These are phyloP conservation scores for Globisporangium nagaii DNA, from an alignment of 352 stramenopile genomes.

Conservation along the genomic window DNA sequence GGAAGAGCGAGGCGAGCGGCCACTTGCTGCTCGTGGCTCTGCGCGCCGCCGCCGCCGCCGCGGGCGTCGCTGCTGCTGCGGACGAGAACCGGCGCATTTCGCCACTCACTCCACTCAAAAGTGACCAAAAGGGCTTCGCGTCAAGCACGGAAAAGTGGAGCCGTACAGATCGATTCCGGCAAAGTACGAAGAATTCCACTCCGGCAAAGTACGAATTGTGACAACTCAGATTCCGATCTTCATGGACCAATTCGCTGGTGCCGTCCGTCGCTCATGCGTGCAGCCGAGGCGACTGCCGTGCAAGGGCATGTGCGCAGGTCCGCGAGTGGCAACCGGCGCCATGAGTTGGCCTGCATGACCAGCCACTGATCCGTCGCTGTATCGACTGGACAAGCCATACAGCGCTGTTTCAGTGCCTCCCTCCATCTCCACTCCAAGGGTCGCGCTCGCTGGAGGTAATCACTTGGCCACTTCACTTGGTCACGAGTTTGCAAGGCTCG, in stretches of 20 bases:
- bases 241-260: no score
- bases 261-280: no score
- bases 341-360: no score
- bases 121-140: not conserved
- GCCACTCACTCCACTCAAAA: constrained; percentile 7
- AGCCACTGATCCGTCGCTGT: not conserved
- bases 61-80: constrained; percentile 9
- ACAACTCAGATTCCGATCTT: no score
- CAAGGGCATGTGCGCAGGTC: no score
- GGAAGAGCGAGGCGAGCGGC: constrained; percentile 27
- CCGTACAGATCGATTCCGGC: not conserved
- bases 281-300: no score
- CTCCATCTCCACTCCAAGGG: no score
- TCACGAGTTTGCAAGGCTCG: no score
- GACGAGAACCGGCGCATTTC: constrained; percentile 30
- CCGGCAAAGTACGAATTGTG: not conserved
- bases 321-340: not conserved
- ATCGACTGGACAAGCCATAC: no score
- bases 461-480: no score
- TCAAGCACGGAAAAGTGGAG: not conserved
- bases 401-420: no score
- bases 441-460: no score
- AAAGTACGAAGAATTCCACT: constrained; percentile 1
- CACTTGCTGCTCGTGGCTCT: constrained; percentile 1
- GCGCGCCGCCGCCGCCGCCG: constrained; percentile 12